Base-by-base conservation (phyloP, 2,329 filamentous ascomycete species). In the Cladophialophora exuberans region DNA sequence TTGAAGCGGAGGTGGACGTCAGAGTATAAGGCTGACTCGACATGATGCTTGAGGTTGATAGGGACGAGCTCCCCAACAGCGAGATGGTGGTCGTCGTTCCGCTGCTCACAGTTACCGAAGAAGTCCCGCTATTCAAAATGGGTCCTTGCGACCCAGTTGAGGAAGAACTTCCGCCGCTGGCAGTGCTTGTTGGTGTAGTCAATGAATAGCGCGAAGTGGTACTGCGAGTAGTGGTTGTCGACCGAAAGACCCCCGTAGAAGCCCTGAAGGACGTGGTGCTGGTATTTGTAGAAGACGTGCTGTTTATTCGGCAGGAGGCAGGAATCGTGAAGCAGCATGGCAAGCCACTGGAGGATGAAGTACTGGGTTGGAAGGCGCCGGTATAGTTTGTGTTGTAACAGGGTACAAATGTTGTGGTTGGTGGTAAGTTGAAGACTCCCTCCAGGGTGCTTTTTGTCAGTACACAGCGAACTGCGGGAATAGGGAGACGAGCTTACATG, bases 301-400 rank as follows among this genome's bases (percentile, higher is more conserved):
- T 57, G 28, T 54, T 56, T 10, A 33, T 18, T 22, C 48, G 46
- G 36, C 56, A 63, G 7, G 58, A 63, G 6, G 42, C 53, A 2
- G 61, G 58, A 22, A 57, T 57, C 6, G 54, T 58, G 31, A 61
- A 57, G 31, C 61, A 63, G 33, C 59, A 63, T 1, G 61, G 59
- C n/a, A 62, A 44, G 23, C 49, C 52, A 39, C 38, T 54, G 15
- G 50, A 53, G 6, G 57, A 44, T 5, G 46, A 26, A 13, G 55
- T 44, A 17, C 30, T 49, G 3, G 54, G 52, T 28, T 52, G 39
- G 20, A 61, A 56, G 4, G 52, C 57, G 9, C 60, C 58, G 18
- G 42, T 53, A 25, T 62, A 61, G 35, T 56, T 54, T n/a, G 52
- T 49, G 39, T 61, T 52, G 38, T 59, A 62, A 47, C 60, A 62